Conservation (phyloP, 2,329 filamentous ascomycete genomes). For the Exophiala alcalophila region DNA sequence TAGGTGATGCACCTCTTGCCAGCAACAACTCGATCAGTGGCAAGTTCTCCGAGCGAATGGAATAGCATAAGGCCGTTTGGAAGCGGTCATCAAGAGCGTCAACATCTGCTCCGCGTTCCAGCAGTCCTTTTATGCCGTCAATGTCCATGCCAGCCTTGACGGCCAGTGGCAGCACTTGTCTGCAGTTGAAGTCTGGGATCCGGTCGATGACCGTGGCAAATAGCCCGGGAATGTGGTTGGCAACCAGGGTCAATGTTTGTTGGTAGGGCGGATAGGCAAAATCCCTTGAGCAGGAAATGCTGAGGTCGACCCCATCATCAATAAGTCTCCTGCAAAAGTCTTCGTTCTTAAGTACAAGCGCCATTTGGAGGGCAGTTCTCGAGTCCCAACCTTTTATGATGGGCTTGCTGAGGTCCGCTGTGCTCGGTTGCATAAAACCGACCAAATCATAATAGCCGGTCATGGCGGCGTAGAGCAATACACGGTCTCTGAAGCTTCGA, state of each 20-base stretch:
- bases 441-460: background rate
- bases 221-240: background rate
- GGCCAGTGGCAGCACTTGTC: background rate
- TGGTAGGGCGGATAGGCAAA: background rate
- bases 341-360: background rate
- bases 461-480: background rate
- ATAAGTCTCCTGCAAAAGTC: conserved; percentile 5
- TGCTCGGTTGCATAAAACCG: background rate
- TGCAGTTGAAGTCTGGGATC: background rate
- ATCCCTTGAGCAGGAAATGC: background rate
- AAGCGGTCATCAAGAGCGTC: background rate
- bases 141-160: background rate
- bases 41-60: conserved; percentile 1
- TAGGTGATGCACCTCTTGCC: background rate
- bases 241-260: background rate
- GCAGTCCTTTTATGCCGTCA: background rate
- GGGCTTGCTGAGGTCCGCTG: background rate
- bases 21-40: background rate
- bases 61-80: conserved; percentile 2
- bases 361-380: conserved; percentile 1
- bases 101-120: conserved; percentile 4
- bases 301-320: conserved; percentile 1
- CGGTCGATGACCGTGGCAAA: background rate
- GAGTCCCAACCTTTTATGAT: background rate
- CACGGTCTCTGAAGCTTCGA: background rate